Evolutionary conservation across 1,284 basidiomycete species (phyloP).

Genomic region (Microbotryomycetes sp.): DNA sequence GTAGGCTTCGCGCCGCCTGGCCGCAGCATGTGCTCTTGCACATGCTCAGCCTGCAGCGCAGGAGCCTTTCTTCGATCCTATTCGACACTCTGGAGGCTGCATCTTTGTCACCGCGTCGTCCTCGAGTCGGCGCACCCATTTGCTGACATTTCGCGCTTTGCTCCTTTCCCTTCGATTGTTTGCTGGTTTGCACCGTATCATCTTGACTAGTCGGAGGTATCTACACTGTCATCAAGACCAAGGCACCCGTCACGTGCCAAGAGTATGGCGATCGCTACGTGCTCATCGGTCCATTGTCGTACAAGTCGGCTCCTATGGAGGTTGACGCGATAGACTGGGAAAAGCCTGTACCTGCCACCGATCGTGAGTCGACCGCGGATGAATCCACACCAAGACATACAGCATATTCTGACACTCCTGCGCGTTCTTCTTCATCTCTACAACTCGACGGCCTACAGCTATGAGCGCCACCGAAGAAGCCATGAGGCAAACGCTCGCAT

Average conservation of each 20-base stretch:
- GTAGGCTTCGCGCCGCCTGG: background rate
- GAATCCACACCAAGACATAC: too few relatives aligned
- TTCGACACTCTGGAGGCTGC: too few relatives aligned
- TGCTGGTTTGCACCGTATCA: background rate
- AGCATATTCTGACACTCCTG: too few relatives aligned
- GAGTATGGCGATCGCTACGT: constrained; percentile 75
- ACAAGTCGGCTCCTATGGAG: constrained; percentile 98
- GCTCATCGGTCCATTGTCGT: constrained; percentile 87
- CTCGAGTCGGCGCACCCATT: too few relatives aligned
- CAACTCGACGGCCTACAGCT: too few relatives aligned
- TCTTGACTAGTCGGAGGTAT: constrained; percentile 72
- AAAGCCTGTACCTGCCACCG: constrained; percentile 20
- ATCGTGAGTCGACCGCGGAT: constrained; percentile 9
- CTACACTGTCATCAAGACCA: constrained; percentile 99
- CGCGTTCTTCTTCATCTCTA: too few relatives aligned
- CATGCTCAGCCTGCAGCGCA: background rate
- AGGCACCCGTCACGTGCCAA: constrained; percentile 91
- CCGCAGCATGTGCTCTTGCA: background rate
- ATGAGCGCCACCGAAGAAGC: constrained; percentile 45
- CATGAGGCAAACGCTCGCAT: constrained; percentile 61
- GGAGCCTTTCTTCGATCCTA: too few relatives aligned
- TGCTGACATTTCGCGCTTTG: background rate
- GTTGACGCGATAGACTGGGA: constrained; percentile 84
- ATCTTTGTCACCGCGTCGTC: too few relatives aligned
- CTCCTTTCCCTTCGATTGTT: constrained; percentile 1